phyloP scores from a whole-genome alignment of 495 filamentous ascomycete species.

The Trichoderma gamsii region DNA sequence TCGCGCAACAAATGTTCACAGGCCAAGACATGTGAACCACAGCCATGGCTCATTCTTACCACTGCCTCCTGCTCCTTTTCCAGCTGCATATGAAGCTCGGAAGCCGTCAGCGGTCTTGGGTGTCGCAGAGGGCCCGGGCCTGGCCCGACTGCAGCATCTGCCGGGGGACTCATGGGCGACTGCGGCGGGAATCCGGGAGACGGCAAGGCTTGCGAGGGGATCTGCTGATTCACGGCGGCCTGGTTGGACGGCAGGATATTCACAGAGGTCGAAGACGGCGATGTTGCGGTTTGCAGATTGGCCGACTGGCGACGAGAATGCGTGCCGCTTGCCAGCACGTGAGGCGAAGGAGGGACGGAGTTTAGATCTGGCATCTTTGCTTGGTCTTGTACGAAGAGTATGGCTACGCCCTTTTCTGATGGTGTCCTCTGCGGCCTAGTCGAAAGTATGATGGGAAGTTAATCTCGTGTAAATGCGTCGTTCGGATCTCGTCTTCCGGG shows the following conservation, averaged over 20 bases:
- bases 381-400: conserved; percentile 20
- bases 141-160: conserved; percentile 45
- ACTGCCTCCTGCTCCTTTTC: conserved; percentile 95
- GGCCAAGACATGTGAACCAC: background rate
- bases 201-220: conserved; percentile 41
- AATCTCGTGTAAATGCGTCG: background rate
- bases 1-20: conserved; percentile 11
- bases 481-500: background rate
- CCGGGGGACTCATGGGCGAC: conserved; percentile 28
- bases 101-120: conserved; percentile 75
- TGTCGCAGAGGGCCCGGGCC: conserved; percentile 71
- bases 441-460: background rate
- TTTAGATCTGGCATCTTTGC: conserved; percentile 55
- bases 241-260: conserved; percentile 51
- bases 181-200: conserved; percentile 44
- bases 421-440: too few relatives aligned
- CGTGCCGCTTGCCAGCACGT: conserved; percentile 26
- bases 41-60: conserved; percentile 44
- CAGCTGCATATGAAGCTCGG: conserved; percentile 76
- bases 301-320: conserved; percentile 26
- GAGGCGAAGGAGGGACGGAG: conserved; percentile 51
- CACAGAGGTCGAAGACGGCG: conserved; percentile 26
- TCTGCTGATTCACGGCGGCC: conserved; percentile 42
- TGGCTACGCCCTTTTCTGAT: background rate
- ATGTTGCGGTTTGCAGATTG: conserved; percentile 30